Percentiles rank a stretch among this genome's conserved stretches.
phyloP scores from a whole-genome alignment of 257 asterid species.

The Penstemon newberryi region DNA sequence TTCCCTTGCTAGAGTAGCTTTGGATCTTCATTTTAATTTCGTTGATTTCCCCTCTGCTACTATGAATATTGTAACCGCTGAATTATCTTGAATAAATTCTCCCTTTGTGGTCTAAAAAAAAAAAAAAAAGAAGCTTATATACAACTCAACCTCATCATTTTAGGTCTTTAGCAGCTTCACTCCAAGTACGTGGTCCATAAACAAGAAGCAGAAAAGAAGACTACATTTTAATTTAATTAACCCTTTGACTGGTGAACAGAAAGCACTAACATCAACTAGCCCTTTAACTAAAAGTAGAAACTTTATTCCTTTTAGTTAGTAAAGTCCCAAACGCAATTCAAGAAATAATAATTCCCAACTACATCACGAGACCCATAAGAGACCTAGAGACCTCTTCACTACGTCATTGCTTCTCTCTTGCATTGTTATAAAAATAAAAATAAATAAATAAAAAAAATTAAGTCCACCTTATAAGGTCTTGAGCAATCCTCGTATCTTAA shows the following conservation, averaged over 20 bases:
- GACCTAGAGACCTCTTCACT: slow-evolving; percentile 19
- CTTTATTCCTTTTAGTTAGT: slow-evolving; percentile 20
- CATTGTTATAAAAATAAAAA: not conserved
- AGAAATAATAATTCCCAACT: slow-evolving; percentile 25
- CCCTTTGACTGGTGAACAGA: slow-evolving; percentile 27
- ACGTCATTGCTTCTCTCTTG: slow-evolving; percentile 40
- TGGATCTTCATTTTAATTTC: too few relatives aligned
- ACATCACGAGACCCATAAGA: slow-evolving; percentile 41
- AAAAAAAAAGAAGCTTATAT: too few relatives aligned
- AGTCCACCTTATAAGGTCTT: too few relatives aligned
- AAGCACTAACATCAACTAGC: slow-evolving; percentile 20
- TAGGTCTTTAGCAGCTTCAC: too few relatives aligned
- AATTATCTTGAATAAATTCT: too few relatives aligned
- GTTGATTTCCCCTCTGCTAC: too few relatives aligned
- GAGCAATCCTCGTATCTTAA: too few relatives aligned
- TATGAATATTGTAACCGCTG: too few relatives aligned
- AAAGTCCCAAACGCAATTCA: slow-evolving; percentile 26
- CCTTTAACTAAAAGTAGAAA: slow-evolving; percentile 20
- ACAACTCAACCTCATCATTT: too few relatives aligned
- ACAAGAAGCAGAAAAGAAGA: not conserved
- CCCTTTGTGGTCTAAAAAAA: too few relatives aligned
- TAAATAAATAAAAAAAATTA: too few relatives aligned
- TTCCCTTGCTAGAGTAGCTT: too few relatives aligned
- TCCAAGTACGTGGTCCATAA: not conserved
- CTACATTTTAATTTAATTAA: not conserved